These are phyloP conservation scores for Trypanosoma mega DNA, from an alignment of 208 protist species.

Conservation along the genomic window DNA sequence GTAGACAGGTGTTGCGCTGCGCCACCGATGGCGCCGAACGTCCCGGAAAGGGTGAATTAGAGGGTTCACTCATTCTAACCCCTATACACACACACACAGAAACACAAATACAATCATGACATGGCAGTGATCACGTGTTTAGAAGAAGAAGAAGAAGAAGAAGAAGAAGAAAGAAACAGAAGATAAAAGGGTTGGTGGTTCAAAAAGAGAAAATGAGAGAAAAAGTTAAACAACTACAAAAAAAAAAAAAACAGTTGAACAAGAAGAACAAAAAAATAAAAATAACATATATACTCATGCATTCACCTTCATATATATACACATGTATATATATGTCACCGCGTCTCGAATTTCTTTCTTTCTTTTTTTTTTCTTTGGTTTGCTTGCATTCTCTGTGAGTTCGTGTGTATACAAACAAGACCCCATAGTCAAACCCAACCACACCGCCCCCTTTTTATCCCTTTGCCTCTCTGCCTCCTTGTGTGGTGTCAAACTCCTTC, in stretches of 20 bases:
- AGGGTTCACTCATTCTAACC: too few species aligned
- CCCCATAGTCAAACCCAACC: too few species aligned
- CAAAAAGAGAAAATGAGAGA: background rate
- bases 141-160: too few species aligned
- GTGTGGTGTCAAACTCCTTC: slow-evolving; percentile 70
- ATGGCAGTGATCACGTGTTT: too few species aligned
- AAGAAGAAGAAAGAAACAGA: background rate
- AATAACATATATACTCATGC: slow-evolving; percentile 5
- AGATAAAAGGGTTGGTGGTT: too few species aligned
- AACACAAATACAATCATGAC: too few species aligned
- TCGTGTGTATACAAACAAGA: too few species aligned
- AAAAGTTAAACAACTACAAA: background rate
- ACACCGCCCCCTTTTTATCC: too few species aligned
- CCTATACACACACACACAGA: too few species aligned
- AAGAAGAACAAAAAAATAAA: slow-evolving; percentile 10
- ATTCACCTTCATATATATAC: background rate
- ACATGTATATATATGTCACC: background rate
- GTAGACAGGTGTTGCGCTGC: slow-evolving; percentile 13
- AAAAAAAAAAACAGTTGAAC: background rate
- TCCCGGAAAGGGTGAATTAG: too few species aligned
- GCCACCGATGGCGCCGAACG: background rate
- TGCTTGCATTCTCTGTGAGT: too few species aligned
- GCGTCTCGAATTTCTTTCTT: slow-evolving; percentile 11
- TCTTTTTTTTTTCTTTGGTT: too few species aligned
- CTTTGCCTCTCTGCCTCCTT: slow-evolving; percentile 15